Evolutionary conservation across 768 basidiomycete genomes (phyloP).

Genomic region (Lanmaoa pseudosensibilis): DNA sequence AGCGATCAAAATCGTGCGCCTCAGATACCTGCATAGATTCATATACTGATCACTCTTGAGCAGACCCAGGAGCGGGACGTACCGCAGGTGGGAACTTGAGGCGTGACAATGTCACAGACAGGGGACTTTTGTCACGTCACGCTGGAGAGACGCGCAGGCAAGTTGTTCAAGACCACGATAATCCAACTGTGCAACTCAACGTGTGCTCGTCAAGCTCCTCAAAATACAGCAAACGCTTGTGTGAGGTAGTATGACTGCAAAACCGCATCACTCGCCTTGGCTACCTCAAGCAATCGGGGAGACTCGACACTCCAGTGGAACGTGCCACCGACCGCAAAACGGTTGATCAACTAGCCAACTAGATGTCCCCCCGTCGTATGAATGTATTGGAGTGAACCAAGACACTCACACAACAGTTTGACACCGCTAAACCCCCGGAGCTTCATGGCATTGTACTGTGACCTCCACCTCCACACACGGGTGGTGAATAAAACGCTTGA

Average conservation of each 20-base stretch:
- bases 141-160: constrained; percentile 22
- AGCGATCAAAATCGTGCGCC: constrained; percentile 4
- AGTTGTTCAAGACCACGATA: constrained; percentile 32
- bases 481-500: constrained; percentile 16
- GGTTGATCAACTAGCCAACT: constrained; percentile 2
- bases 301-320: constrained; percentile 2
- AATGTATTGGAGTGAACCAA: constrained; percentile 31
- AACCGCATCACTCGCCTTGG: constrained; percentile 1
- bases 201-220: constrained; percentile 28
- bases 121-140: constrained; percentile 32
- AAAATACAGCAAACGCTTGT: constrained; percentile 26
- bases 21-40: neutral
- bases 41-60: neutral
- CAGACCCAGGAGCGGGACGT: neutral
- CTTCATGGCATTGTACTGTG: constrained; percentile 2
- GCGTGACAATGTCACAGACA: constrained; percentile 30
- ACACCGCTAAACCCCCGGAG: constrained; percentile 5
- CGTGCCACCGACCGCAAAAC: neutral
- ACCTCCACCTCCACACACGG: neutral
- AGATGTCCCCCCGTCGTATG: constrained; percentile 26
- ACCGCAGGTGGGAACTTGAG: constrained; percentile 8
- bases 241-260: constrained; percentile 30
- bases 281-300: constrained; percentile 8
- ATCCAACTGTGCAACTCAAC: constrained; percentile 27
- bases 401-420: constrained; percentile 30